Base-by-base conservation (phyloP, 371 early-diverging fungal species). In the Mucor plumbeus region DNA sequence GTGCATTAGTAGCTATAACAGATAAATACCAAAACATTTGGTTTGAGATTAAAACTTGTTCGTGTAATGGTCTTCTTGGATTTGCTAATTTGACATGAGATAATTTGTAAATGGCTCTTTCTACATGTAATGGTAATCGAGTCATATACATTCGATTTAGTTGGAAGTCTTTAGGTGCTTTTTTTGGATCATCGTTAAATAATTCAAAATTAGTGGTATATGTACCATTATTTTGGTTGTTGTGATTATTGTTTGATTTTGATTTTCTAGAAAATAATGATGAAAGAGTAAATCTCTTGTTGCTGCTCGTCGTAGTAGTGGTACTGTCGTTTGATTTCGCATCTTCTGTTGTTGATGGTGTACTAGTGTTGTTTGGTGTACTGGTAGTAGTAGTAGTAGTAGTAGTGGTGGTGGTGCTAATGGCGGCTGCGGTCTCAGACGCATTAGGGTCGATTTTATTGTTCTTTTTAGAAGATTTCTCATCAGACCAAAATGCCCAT, bases 1-100 rank as follows among this genome's bases (percentile, higher is more conserved):
- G 63, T 41, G 34, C 43, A 17, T 59, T 68, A 10, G 63, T 59
- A 21, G 83, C 84, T 63, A 92, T 88, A 15, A 92, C 84, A 3
- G 88, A 83, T 9, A 98, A 82, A 73, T 96, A 97, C 90, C 94
- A 95, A 77, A 97, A 91, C 96, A 98, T 95, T 76, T 96, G 87
- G 69, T 98, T 98, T 21, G 94, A 93, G 36, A 98, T 92, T 64
- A 95, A 75, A 5, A 98, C 98, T 74, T 98, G 97, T 59, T 98
- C 93, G 56, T 86, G 79, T 19, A 98, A 83, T 3, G 97, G 94
- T 7, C 97, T 88, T 26, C 95, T 85, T 8, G 92, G 92, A 70
- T 95, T 94, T 31, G 97, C 94, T 19, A 98, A 82, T 77, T 98
- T 98, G 59, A 89, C 86, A 64, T 96, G 96, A 0, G 96, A 95